Evolutionary conservation across 768 basidiomycete species (phyloP), one percentile per base, ranked within the genome.

Genomic region (Leucocoprinus leucothites): DNA sequence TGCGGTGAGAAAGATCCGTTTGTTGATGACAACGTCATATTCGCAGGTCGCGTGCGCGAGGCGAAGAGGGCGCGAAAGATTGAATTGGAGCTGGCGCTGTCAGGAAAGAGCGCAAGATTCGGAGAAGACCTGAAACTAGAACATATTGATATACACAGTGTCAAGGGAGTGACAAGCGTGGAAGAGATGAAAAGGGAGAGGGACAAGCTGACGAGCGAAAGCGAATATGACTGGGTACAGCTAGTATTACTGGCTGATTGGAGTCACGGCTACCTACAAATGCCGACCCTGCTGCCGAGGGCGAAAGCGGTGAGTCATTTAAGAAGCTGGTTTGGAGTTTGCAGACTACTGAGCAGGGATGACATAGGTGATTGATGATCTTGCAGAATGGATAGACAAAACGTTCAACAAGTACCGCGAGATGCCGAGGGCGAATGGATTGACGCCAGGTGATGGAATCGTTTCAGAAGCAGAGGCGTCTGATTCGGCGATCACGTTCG

Each of bases 261-360:
- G 97, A 93, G 91, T 63, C 94, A 97, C 69, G 96, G 94, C 35
- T 98, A 94, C 73, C 79, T 96, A 63, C 96, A 97, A 74, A 99
- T 99, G 96, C 81, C 88, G 36, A 74, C 82, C 21, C 69, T 98
- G 62, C 90, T 99, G 84, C 74, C 71, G 40, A 94, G 95, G 63
- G 92, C 90, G 14, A 82, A 78, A 64, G 82, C 80, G 54, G 80
- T 79, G 64, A 61, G 78, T 63, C 24, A 51, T 45, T n/a, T n/a
- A n/a, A n/a, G 7, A 16, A 21, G 22, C 16, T 31, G 6, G 25
- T 22, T 11, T 5, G 26, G 42, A 18, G 21, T 13, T 31, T 24
- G 16, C 40, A n/a, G 14, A 46, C 53, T 60, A 25, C 31, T 34
- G 31, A 34, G 31, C 31, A 63, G n/a, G 35, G 25, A 21, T 26